Base-by-base conservation (phyloP, 2,329 filamentous ascomycete species). In the Tothia fuscella region DNA sequence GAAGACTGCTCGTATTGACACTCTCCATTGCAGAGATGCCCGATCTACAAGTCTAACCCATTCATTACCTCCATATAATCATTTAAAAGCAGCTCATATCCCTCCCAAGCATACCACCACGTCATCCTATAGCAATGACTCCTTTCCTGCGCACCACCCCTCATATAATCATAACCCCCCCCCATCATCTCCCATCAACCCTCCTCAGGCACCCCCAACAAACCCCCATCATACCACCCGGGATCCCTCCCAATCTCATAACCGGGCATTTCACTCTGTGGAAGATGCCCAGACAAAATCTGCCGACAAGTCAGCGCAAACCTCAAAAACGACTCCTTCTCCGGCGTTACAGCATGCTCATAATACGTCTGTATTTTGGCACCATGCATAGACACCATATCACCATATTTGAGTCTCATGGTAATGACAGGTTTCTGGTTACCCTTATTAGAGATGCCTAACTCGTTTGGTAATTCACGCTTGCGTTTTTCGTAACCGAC, bases 371-470 rank as follows among this genome's bases (percentile, higher is more conserved):
- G 79, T 10, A 82, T 71, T 0, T 61, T 58, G 0, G 59, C 59
- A 0, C 76, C 77, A 48, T 77, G 68, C 76, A 81, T 81, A 14
- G 80, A 60, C 2, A 76, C 66, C 9, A 81, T 68, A 51, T 82
- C 78, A 0, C 78, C 78, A 52, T 82, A 78, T 6, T 66, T 62
- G 3, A 82, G 57, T 1, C 61, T 57, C 51, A 76, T 53, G 2
- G 56, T 61, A 12, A 75, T 57, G 7, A 59, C 42, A 17, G 53
- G 33, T 48, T 54, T 32, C 6, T 16, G 38, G 17, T 29, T 20
- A 17, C 19, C 13, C n/a, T 38, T 42, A 20, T 29, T 33, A 3
- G n/a, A 14, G 13, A 30, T 12, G 7, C 22, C 29, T 3, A 41
- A 25, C 16, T 42, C 36, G 3, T 20, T 29, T 17, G 28, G 42